Conservation (phyloP, 2,329 filamentous ascomycete species). For the Fusarium globosum region DNA sequence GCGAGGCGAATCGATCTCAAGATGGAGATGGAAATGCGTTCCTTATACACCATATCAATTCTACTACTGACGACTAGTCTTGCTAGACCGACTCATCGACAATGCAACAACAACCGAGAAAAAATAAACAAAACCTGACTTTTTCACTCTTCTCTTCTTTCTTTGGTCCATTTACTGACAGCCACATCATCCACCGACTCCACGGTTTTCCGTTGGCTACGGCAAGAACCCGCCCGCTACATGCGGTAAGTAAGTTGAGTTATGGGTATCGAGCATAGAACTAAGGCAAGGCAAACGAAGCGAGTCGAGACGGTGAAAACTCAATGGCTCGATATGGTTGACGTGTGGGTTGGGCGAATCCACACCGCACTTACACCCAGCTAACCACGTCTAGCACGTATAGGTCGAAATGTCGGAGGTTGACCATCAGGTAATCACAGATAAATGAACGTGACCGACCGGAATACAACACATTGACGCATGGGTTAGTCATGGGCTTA, state of each 20-base stretch:
- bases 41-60: constrained; percentile 35
- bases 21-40: constrained; percentile 18
- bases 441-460: constrained; percentile 6
- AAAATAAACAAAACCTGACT: constrained; percentile 28
- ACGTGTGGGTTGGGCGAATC: constrained; percentile 12
- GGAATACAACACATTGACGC: constrained; percentile 19
- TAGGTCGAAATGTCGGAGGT: neutral
- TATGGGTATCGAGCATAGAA: neutral
- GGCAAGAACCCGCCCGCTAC: constrained; percentile 33
- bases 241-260: constrained; percentile 3
- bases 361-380: constrained; percentile 29
- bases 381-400: constrained; percentile 4
- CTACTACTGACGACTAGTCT: neutral
- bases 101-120: constrained; percentile 8
- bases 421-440: constrained; percentile 2
- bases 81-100: constrained; percentile 28
- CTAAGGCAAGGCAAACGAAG: constrained; percentile 24
- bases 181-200: constrained; percentile 44
- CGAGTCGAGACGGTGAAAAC: constrained; percentile 38
- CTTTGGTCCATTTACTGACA: constrained; percentile 43
- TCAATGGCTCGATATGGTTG: constrained; percentile 31
- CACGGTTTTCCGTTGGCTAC: constrained; percentile 36
- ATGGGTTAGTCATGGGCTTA: neutral
- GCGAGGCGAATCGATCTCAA: neutral
- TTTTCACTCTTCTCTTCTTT: constrained; percentile 14